Conservation (phyloP, 2,329 filamentous ascomycete species). For the Mollisia scopiformis region DNA sequence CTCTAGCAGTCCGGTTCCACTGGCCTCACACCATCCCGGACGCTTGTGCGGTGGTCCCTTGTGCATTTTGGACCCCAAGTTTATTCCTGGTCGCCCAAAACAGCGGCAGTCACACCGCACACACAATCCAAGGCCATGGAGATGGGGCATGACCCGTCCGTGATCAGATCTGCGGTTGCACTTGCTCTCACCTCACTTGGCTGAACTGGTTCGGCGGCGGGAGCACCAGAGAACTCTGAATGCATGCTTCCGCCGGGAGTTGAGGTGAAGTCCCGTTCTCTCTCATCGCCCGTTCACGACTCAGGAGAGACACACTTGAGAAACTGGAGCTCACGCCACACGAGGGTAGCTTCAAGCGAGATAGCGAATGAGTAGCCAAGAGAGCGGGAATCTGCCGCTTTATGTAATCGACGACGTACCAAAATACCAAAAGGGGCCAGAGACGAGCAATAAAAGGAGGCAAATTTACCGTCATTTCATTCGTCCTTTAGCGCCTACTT, state of each 20-base stretch:
- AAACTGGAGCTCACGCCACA: too few species aligned
- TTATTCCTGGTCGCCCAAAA: not conserved
- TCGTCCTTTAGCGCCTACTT: too few species aligned
- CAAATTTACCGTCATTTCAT: not conserved
- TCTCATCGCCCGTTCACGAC: not conserved
- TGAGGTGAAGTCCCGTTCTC: not conserved
- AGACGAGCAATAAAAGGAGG: not conserved
- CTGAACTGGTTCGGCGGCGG: not conserved
- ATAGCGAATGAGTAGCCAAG: not conserved
- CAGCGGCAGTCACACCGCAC: not conserved
- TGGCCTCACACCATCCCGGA: not conserved
- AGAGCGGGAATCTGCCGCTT: not conserved
- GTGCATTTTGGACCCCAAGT: conserved; percentile 2
- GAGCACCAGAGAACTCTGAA: not conserved
- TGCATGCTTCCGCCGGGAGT: not conserved
- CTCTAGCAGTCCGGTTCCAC: too few species aligned
- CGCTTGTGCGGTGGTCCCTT: not conserved
- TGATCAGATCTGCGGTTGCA: not conserved
- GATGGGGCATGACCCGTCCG: not conserved
- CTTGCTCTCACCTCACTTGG: too few species aligned
- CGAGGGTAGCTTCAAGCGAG: not conserved
- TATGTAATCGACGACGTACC: not conserved
- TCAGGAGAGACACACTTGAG: not conserved
- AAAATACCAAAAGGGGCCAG: too few species aligned
- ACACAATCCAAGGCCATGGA: conserved; percentile 2